phyloP scores from a whole-genome alignment of 768 basidiomycete species.

The Cystobasidiopsis lactophilus region DNA sequence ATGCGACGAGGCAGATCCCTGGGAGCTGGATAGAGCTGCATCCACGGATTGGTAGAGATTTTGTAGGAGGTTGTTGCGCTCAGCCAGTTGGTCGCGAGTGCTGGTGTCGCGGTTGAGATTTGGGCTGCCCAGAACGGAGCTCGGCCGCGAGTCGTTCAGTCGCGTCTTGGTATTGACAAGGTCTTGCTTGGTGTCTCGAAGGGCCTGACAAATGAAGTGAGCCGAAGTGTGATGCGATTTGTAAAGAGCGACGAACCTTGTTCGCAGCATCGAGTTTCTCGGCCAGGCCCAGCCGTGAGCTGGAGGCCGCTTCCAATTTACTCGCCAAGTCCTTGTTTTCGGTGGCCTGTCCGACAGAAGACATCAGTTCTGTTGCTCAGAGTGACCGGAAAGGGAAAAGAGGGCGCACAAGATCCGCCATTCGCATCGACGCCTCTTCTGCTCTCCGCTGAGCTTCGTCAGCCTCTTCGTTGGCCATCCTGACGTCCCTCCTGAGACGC shows the following conservation, averaged over 20 bases:
- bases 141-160: no score
- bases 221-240: neutral
- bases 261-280: slow-evolving; percentile 70
- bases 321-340: slow-evolving; percentile 60
- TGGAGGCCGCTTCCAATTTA: slow-evolving; percentile 63
- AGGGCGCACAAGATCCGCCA: slow-evolving; percentile 32
- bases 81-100: slow-evolving; percentile 69
- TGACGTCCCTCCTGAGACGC: slow-evolving; percentile 58
- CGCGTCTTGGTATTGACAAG: no score
- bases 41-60: slow-evolving; percentile 92
- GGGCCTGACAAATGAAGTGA: slow-evolving; percentile 21
- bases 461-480: slow-evolving; percentile 57
- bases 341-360: slow-evolving; percentile 32
- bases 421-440: slow-evolving; percentile 40
- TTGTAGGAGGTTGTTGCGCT: slow-evolving; percentile 70
- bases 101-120: slow-evolving; percentile 40
- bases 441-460: slow-evolving; percentile 46
- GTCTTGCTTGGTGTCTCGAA: slow-evolving; percentile 51
- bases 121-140: slow-evolving; percentile 38
- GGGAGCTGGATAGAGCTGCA: slow-evolving; percentile 35
- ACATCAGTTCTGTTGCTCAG: neutral
- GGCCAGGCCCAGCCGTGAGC: slow-evolving; percentile 58
- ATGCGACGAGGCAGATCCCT: neutral
- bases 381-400: neutral
- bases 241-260: slow-evolving; percentile 23